phyloP scores from a whole-genome alignment of 495 filamentous ascomycete genomes.

The Tuber microsphaerosporum region DNA sequence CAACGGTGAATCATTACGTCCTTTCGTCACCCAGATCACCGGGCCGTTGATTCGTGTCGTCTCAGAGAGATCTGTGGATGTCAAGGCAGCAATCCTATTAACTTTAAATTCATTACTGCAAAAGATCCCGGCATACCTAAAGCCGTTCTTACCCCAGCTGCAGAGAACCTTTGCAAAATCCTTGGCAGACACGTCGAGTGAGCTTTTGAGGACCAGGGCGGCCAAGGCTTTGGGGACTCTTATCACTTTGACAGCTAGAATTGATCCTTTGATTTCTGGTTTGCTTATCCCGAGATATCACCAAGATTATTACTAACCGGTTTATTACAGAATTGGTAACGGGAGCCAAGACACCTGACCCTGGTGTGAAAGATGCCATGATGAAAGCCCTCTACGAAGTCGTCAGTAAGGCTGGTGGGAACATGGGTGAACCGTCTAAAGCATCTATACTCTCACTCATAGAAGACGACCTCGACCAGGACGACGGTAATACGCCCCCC shows the following conservation, averaged over 20 bases:
- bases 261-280: conserved; percentile 71
- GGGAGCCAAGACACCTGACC: conserved; percentile 81
- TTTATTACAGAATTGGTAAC: conserved; percentile 68
- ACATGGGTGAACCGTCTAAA: conserved; percentile 87
- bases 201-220: conserved; percentile 74
- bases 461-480: conserved; percentile 70
- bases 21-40: conserved; percentile 94
- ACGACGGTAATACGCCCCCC: conserved; percentile 50
- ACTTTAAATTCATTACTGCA: conserved; percentile 91
- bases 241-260: conserved; percentile 90
- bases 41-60: conserved; percentile 95
- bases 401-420: conserved; percentile 82
- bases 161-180: conserved; percentile 95
- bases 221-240: conserved; percentile 94
- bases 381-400: conserved; percentile 94
- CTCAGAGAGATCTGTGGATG: conserved; percentile 86
- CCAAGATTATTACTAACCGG: conserved; percentile 14
- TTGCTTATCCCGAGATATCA: conserved; percentile 42
- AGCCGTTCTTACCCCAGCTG: conserved; percentile 93
- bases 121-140: conserved; percentile 92
- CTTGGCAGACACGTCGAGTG: conserved; percentile 85
- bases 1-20: conserved; percentile 70
- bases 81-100: conserved; percentile 88
- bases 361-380: conserved; percentile 91
- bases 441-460: conserved; percentile 75